Evolutionary conservation across 495 filamentous ascomycete species (phyloP), one percentile per base, ranked within the genome.

Genomic region (Corynascus novoguineensis): DNA sequence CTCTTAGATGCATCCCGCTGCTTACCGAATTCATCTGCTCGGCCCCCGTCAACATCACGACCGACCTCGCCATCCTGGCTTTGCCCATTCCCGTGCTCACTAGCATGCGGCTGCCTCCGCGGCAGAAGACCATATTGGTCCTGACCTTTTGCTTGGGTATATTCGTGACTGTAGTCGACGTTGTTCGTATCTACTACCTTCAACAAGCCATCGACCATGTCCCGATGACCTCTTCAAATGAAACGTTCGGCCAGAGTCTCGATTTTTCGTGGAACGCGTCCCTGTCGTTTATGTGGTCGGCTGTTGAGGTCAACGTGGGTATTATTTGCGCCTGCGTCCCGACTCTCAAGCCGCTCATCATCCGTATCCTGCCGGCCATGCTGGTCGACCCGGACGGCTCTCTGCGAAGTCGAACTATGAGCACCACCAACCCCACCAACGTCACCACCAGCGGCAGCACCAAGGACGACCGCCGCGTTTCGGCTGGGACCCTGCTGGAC

Each of bases 41-140:
- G 0, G 85, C 88, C 0, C 89, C 89, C 1, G 80, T 92, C 62
- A 95, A 95, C 68, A 83, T 95, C 59, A 82, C 86, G 52, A 92
- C 89, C n/a, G 89, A 95, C 62, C 75, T 92, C 29, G 86, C 86
- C 4, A 85, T 95, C 57, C 76, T 95, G 6, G 84, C 89, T 42
- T 78, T 92, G n/a, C 89, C 91, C 0, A 87, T 95, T 62, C 91
- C 91, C 4, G 85, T 96, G 42, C 74, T 96, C 47, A 96, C 90
- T 3, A 75, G 85, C 44, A 90, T 96, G 86, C 83, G 83, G 34
- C 73, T 96, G 21, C 91, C 91, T 1, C 80, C 74, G 59, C 86
- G 87, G 53, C 90, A 96, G 62, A 96, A 95, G 74, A 77, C 83
- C 29, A 89, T 95, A 45, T 69, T 96, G 19, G 78, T 95, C 50